Evolutionary conservation across 306 rosid genomes (phyloP).

Genomic region (Rubus idaeus): DNA sequence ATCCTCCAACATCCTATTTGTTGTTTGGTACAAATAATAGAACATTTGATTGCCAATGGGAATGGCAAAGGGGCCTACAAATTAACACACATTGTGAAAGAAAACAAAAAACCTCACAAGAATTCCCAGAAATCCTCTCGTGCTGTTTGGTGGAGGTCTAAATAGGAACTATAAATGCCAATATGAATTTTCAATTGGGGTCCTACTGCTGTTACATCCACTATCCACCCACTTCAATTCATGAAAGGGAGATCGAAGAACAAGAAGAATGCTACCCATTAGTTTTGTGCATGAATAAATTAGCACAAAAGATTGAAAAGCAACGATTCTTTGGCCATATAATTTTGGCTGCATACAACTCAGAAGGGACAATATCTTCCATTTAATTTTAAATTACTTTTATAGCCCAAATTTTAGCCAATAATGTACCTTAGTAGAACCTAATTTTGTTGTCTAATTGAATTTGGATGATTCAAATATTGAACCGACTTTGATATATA

Average conservation of each 20-base stretch:
- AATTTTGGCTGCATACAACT: conserved; percentile 5
- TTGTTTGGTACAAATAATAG: conserved; percentile 20
- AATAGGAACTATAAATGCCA: neutral
- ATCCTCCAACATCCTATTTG: conserved; percentile 25
- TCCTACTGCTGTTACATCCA: conserved; percentile 17
- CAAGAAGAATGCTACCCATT: conserved; percentile 30
- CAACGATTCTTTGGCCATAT: neutral
- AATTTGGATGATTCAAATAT: too few relatives aligned
- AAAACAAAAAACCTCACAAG: conserved; percentile 22
- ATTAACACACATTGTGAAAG: conserved; percentile 11
- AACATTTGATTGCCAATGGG: conserved; percentile 7
- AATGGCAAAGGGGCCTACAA: conserved; percentile 18
- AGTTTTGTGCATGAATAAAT: conserved; percentile 5
- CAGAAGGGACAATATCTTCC: neutral
- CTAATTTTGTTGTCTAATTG: neutral
- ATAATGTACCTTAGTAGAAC: neutral
- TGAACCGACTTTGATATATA: too few relatives aligned
- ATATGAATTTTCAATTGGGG: neutral
- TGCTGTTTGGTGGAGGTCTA: conserved; percentile 36
- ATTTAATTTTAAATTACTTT: neutral
- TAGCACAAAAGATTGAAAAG: neutral
- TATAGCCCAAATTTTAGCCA: neutral
- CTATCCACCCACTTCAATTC: conserved; percentile 27
- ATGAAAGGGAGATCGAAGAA: conserved; percentile 26
- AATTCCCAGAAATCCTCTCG: conserved; percentile 12